A percentile compares a stretch with the other conserved stretches of the same genome.
Conservation (phyloP, 208 protist species). For the Spongospora subterranea region DNA sequence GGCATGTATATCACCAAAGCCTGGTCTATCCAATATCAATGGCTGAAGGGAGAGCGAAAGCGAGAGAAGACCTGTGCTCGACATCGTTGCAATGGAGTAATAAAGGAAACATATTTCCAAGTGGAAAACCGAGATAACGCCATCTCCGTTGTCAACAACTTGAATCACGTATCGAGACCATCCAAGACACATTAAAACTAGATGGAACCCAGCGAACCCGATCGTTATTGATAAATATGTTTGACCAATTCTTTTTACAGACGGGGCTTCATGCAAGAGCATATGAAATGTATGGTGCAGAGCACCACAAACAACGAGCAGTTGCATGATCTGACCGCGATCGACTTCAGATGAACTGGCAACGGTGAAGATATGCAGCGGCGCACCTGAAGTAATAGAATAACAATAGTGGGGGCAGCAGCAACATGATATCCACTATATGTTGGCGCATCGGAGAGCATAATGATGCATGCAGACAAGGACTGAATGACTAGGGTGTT, state of each 20-base stretch:
- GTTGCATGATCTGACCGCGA: background rate
- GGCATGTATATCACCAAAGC: background rate
- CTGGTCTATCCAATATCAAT: background rate
- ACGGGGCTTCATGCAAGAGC: background rate
- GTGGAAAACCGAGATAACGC: background rate
- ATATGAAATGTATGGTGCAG: background rate
- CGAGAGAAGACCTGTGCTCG: background rate
- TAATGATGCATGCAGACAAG: too few species aligned
- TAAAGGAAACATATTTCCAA: background rate
- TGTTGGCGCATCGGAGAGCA: too few species aligned
- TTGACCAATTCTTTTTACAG: background rate
- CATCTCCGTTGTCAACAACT: too few species aligned
- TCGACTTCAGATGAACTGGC: too few species aligned
- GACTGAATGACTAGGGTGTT: too few species aligned
- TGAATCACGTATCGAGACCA: background rate
- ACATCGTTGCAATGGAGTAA: background rate
- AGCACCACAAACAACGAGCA: background rate
- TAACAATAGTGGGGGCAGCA: too few species aligned
- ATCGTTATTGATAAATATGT: background rate
- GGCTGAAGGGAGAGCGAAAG: background rate
- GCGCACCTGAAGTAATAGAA: too few species aligned
- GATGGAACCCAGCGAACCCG: background rate
- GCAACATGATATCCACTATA: too few species aligned
- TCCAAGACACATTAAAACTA: background rate
- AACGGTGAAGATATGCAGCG: too few species aligned